Conservation (phyloP, 1,284 basidiomycete species). For the Fomitopsis betulina region DNA sequence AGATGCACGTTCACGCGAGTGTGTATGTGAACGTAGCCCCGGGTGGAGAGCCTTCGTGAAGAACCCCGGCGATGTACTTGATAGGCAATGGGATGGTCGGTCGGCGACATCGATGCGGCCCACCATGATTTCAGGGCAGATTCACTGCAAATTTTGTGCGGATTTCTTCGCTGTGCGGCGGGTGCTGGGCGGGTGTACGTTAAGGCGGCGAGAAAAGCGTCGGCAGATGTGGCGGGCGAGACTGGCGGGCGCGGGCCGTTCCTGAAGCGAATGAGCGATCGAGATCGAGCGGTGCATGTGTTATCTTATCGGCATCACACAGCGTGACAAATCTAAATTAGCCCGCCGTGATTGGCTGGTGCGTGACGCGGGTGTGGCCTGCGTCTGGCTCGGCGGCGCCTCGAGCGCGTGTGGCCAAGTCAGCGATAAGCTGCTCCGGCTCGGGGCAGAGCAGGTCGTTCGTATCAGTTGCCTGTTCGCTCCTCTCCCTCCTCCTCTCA, state of each 20-base stretch:
- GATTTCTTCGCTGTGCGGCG: not conserved
- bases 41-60: not conserved
- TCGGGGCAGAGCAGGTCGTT: not conserved
- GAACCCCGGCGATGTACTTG: not conserved
- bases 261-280: not conserved
- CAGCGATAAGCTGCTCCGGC: conserved; percentile 6
- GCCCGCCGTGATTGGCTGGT: not conserved
- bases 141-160: not conserved
- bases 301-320: conserved; percentile 1
- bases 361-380: not conserved
- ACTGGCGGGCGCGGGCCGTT: not conserved
- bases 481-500: conserved; percentile 4
- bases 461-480: conserved; percentile 1
- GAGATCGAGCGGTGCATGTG: not conserved
- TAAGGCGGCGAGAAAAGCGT: not conserved
- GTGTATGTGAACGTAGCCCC: not conserved
- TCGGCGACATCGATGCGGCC: not conserved
- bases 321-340: not conserved
- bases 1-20: not conserved
- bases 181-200: not conserved
- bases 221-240: not conserved
- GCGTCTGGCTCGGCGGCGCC: not conserved
- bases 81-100: conserved; percentile 3
- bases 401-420: not conserved
- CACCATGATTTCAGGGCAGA: no score